Evolutionary conservation across 768 basidiomycete species (phyloP).

Genomic region (Rhodotorula babjevae): DNA sequence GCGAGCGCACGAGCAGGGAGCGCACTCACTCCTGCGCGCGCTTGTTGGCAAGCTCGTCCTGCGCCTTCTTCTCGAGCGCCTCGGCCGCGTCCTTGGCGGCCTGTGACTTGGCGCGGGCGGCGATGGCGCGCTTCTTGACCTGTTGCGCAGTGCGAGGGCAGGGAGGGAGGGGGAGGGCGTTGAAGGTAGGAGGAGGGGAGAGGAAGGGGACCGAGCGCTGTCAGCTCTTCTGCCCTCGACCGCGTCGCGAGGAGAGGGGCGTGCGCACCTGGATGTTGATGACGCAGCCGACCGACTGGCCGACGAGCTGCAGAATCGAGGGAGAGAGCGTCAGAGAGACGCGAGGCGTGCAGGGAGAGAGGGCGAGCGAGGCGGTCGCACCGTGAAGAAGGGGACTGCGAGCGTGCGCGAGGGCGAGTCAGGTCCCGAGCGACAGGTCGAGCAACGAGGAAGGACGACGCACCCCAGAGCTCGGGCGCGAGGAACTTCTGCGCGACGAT

Average conservation of each 20-base stretch:
- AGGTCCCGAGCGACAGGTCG: not conserved
- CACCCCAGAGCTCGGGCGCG: slow-evolving; percentile 55
- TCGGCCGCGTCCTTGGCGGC: slow-evolving; percentile 26
- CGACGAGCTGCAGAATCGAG: slow-evolving; percentile 4
- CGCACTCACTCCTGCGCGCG: not conserved
- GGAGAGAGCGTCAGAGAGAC: no score
- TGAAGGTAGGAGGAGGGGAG: slow-evolving; percentile 54
- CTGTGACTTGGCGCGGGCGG: slow-evolving; percentile 46
- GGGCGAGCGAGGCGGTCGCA: slow-evolving; percentile 50
- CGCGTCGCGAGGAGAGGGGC: not conserved
- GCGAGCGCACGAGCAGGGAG: no score
- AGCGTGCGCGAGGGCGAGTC: slow-evolving; percentile 51
- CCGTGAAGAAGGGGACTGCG: slow-evolving; percentile 84
- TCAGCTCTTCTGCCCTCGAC: no score
- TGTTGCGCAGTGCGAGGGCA: no score
- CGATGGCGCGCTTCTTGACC: slow-evolving; percentile 52
- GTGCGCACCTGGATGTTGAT: slow-evolving; percentile 64
- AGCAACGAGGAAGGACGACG: not conserved
- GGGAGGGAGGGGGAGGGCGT: no score
- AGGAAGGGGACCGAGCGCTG: no score
- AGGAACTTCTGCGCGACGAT: slow-evolving; percentile 73
- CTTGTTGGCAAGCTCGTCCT: slow-evolving; percentile 6
- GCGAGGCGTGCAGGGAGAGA: not conserved
- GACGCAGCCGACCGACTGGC: slow-evolving; percentile 27
- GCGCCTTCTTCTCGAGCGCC: slow-evolving; percentile 14